These are phyloP conservation scores for Zalaria obscura DNA, from an alignment of 2,329 filamentous ascomycete species.

Conservation along the genomic window DNA sequence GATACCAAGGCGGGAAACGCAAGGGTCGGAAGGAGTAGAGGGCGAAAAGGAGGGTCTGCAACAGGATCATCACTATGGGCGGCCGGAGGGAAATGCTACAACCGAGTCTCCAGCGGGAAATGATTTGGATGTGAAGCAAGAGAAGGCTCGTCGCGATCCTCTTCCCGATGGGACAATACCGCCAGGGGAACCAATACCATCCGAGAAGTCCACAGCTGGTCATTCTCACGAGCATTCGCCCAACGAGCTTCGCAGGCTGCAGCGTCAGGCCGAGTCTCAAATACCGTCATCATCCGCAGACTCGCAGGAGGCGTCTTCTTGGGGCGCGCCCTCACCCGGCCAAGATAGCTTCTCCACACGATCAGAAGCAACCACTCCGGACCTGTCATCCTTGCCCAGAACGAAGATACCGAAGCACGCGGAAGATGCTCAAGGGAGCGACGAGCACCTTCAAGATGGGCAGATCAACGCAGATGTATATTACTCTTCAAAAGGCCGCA, in stretches of 20 bases:
- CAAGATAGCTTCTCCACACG: conserved; percentile 43
- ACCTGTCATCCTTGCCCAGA: conserved; percentile 38
- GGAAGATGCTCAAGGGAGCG: conserved; percentile 30
- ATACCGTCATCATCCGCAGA: conserved; percentile 38
- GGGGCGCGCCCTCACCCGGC: conserved; percentile 17
- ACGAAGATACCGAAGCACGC: conserved; percentile 40
- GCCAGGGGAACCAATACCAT: conserved; percentile 19
- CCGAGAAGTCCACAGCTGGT: conserved; percentile 26
- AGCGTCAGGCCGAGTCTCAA: conserved; percentile 30
- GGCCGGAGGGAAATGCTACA: conserved; percentile 26
- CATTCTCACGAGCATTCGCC: conserved; percentile 22
- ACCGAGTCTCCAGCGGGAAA: conserved; percentile 20
- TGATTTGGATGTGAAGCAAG: conserved; percentile 30
- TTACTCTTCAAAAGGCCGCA: conserved; percentile 17
- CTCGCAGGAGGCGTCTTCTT: conserved; percentile 17
- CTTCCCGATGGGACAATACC: conserved; percentile 39
- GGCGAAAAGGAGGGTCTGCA: conserved; percentile 23
- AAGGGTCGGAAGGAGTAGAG: conserved; percentile 14
- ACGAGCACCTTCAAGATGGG: conserved; percentile 25
- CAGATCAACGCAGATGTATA: conserved; percentile 42
- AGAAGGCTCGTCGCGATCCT: conserved; percentile 27
- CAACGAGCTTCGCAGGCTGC: conserved; percentile 30
- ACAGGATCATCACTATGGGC: conserved; percentile 38
- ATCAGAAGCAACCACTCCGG: conserved; percentile 30
- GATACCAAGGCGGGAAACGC: conserved; percentile 18